These are phyloP conservation scores for Hypoxylon sp. DNA, from an alignment of 2,329 filamentous ascomycete genomes.

Conservation along the genomic window DNA sequence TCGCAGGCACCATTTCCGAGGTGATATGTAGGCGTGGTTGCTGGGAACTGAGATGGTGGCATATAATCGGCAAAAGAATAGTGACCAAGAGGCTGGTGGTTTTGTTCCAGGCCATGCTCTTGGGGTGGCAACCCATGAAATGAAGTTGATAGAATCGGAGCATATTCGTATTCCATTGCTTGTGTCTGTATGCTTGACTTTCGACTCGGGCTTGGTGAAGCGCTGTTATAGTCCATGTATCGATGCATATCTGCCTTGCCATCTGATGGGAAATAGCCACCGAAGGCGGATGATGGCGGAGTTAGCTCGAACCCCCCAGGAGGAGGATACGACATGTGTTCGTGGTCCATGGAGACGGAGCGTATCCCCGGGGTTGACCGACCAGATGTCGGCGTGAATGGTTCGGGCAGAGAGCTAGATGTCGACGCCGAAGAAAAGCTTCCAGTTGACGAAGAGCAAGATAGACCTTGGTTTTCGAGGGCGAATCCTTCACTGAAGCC, in stretches of 20 bases:
- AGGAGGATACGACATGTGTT: conserved; percentile 38
- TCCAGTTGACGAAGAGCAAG: conserved; percentile 40
- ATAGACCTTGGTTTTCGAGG: conserved; percentile 36
- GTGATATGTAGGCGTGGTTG: conserved; percentile 33
- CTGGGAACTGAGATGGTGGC: conserved; percentile 32
- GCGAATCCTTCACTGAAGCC: conserved; percentile 41
- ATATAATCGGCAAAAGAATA: conserved; percentile 37
- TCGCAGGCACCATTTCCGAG: conserved; percentile 23
- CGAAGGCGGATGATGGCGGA: conserved; percentile 45
- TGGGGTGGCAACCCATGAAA: conserved; percentile 26
- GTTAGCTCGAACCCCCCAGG: conserved; percentile 44
- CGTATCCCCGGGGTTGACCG: conserved; percentile 45
- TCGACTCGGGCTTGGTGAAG: conserved; percentile 38
- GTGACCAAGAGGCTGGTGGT: conserved; percentile 29
- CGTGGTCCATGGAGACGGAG: conserved; percentile 40
- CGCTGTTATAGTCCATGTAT: conserved; percentile 31
- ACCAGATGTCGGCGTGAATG: conserved; percentile 47
- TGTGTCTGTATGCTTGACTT: conserved; percentile 37
- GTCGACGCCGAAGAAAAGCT: conserved; percentile 47
- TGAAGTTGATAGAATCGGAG: conserved; percentile 33
- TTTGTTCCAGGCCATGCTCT: conserved; percentile 29
- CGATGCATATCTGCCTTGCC: conserved; percentile 35
- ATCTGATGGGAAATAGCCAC: conserved; percentile 43
- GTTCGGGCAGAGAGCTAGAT: conserved; percentile 38
- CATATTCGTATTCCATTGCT: conserved; percentile 40